Evolutionary conservation across 1,139 yeast genomes (phyloP), one percentile per base, ranked within the genome.

Genomic region (Wickerhamomyces sp.): DNA sequence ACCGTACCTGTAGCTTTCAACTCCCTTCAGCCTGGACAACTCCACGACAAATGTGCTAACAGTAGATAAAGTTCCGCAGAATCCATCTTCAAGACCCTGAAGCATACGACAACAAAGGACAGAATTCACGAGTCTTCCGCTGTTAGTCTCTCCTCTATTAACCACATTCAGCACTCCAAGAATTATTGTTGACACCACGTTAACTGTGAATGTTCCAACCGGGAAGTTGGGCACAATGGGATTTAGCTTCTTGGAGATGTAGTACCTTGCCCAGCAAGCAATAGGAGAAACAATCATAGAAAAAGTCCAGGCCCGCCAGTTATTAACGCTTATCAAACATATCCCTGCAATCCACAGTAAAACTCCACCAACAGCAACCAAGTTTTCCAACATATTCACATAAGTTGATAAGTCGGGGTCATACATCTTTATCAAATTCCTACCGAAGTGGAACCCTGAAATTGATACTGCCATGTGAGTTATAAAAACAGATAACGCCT

Each of bases 11-110:
- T 73, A 73, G 53, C 57, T 65, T 11, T 47, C 48, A 27, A 49
- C 50, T 1, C 51, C 38, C 14, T 51, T 53, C 27, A 82, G 56
- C 0, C 67, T 68, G 53, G 70, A 70, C 37, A 87, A 62, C 60
- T 90, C 96, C 32, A 76, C 79, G 4, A 85, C 74, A 56, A 89
- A 84, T 0, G 96, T 84, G 46, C 90, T 81, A 34, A 87, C 78
- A 0, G 96, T 90, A 34, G 93, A 81, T 40, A 87, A 64, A 6
- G 81, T 73, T 0, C 95, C 96, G 60, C 94, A 84, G 51, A 81
- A 84, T 0, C 96, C 96, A 52, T 78, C 76, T 11, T 68, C 72
- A 1, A 88, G 62, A 0, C 87, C 95, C 10, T 56, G 57, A 0
- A 85, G 56, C 3, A 84, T 78, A 35, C 76, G 78, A 51, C 86